These are phyloP conservation scores for Penicillium angulare DNA, from an alignment of 495 filamentous ascomycete genomes.

Conservation along the genomic window DNA sequence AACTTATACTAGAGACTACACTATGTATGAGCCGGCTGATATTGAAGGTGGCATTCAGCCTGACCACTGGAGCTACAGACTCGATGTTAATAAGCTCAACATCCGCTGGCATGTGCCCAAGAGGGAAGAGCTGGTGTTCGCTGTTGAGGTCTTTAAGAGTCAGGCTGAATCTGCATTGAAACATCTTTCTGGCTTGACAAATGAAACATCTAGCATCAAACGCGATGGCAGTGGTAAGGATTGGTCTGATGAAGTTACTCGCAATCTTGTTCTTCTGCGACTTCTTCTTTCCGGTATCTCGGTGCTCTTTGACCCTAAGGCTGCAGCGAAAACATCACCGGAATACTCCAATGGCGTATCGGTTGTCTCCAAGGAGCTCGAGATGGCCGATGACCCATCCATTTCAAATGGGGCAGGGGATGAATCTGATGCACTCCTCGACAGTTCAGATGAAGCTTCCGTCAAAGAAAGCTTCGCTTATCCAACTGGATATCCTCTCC, in stretches of 20 bases:
- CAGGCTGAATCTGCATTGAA: conserved; percentile 68
- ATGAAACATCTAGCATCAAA: conserved; percentile 79
- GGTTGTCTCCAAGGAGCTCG: conserved; percentile 33
- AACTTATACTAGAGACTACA: conserved; percentile 87
- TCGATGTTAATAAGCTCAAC: conserved; percentile 68
- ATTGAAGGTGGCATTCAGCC: conserved; percentile 56
- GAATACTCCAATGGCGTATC: conserved; percentile 19
- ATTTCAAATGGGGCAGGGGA: conserved; percentile 50
- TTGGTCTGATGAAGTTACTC: conserved; percentile 94
- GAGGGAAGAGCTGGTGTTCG: conserved; percentile 78
- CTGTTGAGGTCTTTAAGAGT: conserved; percentile 79
- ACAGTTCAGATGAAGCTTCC: conserved; percentile 77
- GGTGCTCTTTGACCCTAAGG: conserved; percentile 78
- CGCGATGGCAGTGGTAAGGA: conserved; percentile 94
- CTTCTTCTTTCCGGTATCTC: conserved; percentile 86
- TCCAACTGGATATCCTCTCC: conserved; percentile 79
- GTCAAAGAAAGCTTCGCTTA: conserved; percentile 80
- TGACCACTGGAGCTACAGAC: conserved; percentile 74
- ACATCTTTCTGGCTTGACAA: conserved; percentile 70
- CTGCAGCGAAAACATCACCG: conserved; percentile 50
- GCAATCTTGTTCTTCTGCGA: conserved; percentile 82
- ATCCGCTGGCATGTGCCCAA: conserved; percentile 90
- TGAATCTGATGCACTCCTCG: conserved; percentile 60
- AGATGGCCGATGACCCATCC: conserved; percentile 36
- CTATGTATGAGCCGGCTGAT: conserved; percentile 73